A percentile compares a stretch with the other conserved stretches of the same genome.
Conservation (phyloP, 345 rosid genomes). For the Streptanthus diversifolius region DNA sequence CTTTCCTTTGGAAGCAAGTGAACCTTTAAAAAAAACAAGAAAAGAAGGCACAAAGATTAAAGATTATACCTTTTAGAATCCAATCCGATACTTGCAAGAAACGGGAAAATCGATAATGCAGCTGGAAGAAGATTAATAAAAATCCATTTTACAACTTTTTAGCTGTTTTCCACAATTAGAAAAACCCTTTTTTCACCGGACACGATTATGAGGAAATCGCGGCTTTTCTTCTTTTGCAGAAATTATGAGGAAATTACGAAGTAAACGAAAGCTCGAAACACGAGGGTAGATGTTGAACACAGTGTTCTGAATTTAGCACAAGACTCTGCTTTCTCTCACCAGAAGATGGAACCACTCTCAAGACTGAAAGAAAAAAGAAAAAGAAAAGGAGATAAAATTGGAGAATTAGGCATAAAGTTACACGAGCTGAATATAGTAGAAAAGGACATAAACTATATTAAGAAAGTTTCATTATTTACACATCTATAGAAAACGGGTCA, state of each 20-base stretch:
- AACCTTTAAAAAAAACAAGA: not conserved
- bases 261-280: conserved; percentile 17
- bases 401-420: conserved; percentile 19
- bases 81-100: conserved; percentile 27
- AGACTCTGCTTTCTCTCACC: conserved; percentile 23
- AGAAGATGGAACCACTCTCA: conserved; percentile 18
- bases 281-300: conserved; percentile 17
- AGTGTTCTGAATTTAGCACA: conserved; percentile 26
- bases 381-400: not conserved
- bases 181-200: not conserved
- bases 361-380: not conserved
- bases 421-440: conserved; percentile 8
- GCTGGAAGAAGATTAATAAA: conserved; percentile 19
- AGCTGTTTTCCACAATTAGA: conserved; percentile 32
- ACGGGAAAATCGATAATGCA: conserved; percentile 15
- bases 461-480: not conserved
- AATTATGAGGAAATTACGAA: not conserved
- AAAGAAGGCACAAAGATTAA: not conserved
- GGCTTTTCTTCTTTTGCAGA: conserved; percentile 1
- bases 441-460: not conserved
- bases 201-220: conserved; percentile 17
- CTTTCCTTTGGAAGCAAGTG: conserved; percentile 34
- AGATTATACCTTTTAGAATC: conserved; percentile 33
- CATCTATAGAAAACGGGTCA: not conserved
- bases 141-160: conserved; percentile 2